Evolutionary conservation across 2,329 filamentous ascomycete genomes (phyloP), one percentile per base, ranked within the genome.

Genomic region (Exserohilum rostratum): DNA sequence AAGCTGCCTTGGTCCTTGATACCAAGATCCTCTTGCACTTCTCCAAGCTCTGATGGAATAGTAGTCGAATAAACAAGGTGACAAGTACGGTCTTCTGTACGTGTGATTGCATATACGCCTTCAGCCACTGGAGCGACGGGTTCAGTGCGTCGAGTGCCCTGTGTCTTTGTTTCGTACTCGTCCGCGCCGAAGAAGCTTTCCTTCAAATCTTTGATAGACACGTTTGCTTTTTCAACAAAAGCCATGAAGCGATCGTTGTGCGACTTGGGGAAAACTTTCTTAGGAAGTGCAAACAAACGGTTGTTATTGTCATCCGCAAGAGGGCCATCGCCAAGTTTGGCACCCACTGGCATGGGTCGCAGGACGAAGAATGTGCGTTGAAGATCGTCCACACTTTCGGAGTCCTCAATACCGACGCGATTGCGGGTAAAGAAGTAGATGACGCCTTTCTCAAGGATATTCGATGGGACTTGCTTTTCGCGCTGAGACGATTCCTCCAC

Each of bases 351-450:
- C 3, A 93, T 78, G 0, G 91, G 91, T 0, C 90, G 85, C 3
- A 96, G 82, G 12, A 96, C 83, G 66, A 96, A 87, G 77, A 89
- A 93, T 58, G 84, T 91, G 44, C 91, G 87, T 37, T 89, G 86
- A 44, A 96, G 83, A 47, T 96, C 91, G 35, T 83, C 77, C 1
- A 93, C 80, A 40, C 83, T 82, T 15, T 87, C 82, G 0, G 91
- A 87, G 6, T 90, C 82, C 4, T 91, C 85, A 22, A 90, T 82
- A 46, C 86, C 85, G 33, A 96, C 90, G 11, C 91, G 87, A 6
- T 87, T 86, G 15, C 92, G 87, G 66, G 89, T 88, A 79, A 96
- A 96, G 82, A 96, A 96, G 80, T 96, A 96, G 63, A 96, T 87
- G 64, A 95, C 84, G 3, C 92, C 92, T 68, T 95, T 96, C 69